Evolutionary conservation across 768 basidiomycete species (phyloP), one percentile per base, ranked within the genome.

Genomic region (Russula sp.): DNA sequence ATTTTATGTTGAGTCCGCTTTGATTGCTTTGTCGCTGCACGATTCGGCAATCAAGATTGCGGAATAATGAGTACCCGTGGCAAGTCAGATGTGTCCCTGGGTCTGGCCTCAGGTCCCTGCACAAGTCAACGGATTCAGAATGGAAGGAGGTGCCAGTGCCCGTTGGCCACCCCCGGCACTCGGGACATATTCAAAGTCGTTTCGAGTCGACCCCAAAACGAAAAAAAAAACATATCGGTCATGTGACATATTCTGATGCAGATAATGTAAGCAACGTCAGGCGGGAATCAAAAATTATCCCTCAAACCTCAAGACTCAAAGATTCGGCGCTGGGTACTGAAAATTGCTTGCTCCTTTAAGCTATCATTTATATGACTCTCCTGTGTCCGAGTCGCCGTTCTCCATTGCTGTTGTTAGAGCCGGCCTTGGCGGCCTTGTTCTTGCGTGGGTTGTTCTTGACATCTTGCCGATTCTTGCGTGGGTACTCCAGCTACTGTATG

Each of bases 401-500:
- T 56, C 44, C 24, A 54, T 66, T 62, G 52, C 63, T 52, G 53
- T 66, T 14, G 51, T 64, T 14, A 63, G 65, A 22, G 36, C 52
- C 5, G 57, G 51, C 34, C 36, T 65, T 5, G 59, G 86, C 81
- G 40, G 83, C 86, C 54, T 86, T 81, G 9, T 80, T 30, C 28
- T 5, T 30, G 28, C 28, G n/a, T n/a, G n/a, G n/a, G n/a, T n/a
- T n/a, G n/a, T n/a, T n/a, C n/a, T n/a, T n/a, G n/a, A n/a, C n/a
- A n/a, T n/a, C n/a, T n/a, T n/a, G n/a, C n/a, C n/a, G n/a, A n/a
- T 79, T 9, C 56, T 76, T 75, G 74, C 88, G 86, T 62, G 86
- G 77, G 2, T 81, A 78, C 76, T 94, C 89, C 71, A 92, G 84
- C 4, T 77, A 74, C n/a, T n/a, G n/a, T n/a, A n/a, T n/a, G n/a